Conservation (phyloP, 352 stramenopile species). For the Globisporangium ultimum region DNA sequence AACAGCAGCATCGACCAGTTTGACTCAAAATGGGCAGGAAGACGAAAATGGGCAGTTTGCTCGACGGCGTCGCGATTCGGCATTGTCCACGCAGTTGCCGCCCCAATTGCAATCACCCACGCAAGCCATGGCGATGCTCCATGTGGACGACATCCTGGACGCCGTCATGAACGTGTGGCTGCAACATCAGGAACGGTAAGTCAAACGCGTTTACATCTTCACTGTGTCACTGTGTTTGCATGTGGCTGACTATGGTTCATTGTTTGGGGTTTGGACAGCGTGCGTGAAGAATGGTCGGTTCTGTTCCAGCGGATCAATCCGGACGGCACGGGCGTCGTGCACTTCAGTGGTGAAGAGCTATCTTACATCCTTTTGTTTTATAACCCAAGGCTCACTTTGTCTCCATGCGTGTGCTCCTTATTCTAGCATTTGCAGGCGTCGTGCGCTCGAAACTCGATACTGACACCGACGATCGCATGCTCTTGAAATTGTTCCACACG, state of each 20-base stretch:
- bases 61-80: conserved; percentile 2
- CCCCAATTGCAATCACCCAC: not conserved
- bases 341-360: conserved; percentile 39
- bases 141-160: conserved; percentile 68
- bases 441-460: conserved; percentile 49
- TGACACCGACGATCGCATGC: conserved; percentile 34
- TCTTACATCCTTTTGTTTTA: not conserved
- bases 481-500: conserved; percentile 71
- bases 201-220: not conserved
- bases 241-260: not conserved
- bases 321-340: conserved; percentile 55
- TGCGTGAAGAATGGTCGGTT: conserved; percentile 54
- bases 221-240: not conserved
- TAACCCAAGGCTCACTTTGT: conserved; percentile 1
- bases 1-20: not conserved
- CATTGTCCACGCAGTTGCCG: conserved; percentile 9
- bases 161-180: conserved; percentile 71
- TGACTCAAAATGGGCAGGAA: not conserved
- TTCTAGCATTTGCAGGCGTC: conserved; percentile 48
- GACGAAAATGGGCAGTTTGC: not conserved
- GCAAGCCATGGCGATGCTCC: conserved; percentile 25
- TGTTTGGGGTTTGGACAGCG: conserved; percentile 15
- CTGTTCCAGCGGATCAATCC: conserved; percentile 63
- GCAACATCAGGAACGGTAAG: conserved; percentile 52
- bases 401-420: too few species aligned